Evolutionary conservation across 257 asterid species (phyloP), one percentile per base, ranked within the genome.

Genomic region (Haberlea rhodopensis): DNA sequence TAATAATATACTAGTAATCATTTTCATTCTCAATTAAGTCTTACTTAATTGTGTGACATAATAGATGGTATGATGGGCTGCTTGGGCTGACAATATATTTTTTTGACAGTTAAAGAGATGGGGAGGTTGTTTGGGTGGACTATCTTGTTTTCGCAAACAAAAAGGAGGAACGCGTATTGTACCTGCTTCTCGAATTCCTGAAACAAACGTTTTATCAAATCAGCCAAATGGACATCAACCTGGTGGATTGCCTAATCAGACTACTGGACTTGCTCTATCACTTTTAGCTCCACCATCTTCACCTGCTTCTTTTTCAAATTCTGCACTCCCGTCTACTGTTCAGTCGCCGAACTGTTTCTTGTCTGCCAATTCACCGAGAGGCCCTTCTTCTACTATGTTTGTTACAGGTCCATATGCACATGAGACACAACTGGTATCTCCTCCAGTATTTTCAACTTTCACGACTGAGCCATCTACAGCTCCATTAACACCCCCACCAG

Each of bases 81-180:
- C n/a, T 31, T 62, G 45, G 29, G 60, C 53, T 72, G 73, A 69
- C 66, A 68, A 48, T 62, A 65, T 34, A 64, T 51, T 73, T 19
- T 29, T 54, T 75, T 78, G 67, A 76, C 94, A 92, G 97, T 83
- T 84, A 37, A 92, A 92, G 81, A 76, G 89, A 71, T 92, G 96
- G 98, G 82, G 75, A 62, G 89, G 89, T 65, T 87, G 96, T 75
- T 89, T 78, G 86, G 88, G 88, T 66, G 94, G 98, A 71, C 76
- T 92, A 40, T 79, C 95, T 34, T 92, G 91, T 76, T 87, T 92
- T 37, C 76, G 90, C 62, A 89, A 86, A 66, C 96, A 89, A 78
- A 89, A 87, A 67, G 97, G 96, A 21, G 92, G 94, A 75, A 91
- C 75, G 69, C 96, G 98, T 46, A 82, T 91, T n/a, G 94, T 85